These are phyloP conservation scores for Exophiala sp. DNA, from an alignment of 2,329 filamentous ascomycete genomes.

Conservation along the genomic window DNA sequence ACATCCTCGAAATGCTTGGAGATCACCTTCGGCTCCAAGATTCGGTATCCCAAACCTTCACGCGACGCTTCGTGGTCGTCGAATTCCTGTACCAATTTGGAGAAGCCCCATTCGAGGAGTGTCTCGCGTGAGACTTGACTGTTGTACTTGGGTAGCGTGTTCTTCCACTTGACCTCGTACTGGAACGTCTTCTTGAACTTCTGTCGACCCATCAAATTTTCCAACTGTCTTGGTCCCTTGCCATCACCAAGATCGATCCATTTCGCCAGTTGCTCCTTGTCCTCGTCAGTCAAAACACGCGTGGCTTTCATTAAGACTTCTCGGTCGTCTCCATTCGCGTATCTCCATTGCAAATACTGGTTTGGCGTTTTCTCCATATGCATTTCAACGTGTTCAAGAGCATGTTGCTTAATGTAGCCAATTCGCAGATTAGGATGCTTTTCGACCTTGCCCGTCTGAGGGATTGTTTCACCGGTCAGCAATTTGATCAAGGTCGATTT, in stretches of 20 bases:
- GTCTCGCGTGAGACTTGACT: conserved; percentile 90
- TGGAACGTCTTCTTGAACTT: conserved; percentile 88
- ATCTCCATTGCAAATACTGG: conserved; percentile 98
- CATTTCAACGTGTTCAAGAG: conserved; percentile 98
- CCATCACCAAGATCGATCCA: conserved; percentile 81
- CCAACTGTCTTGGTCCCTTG: conserved; percentile 71
- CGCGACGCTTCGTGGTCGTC: conserved; percentile 98
- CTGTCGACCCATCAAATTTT: conserved; percentile 88
- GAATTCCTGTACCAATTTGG: conserved; percentile 94
- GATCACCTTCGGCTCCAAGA: conserved; percentile 88
- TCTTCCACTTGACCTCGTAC: conserved; percentile 68
- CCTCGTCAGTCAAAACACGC: conserved; percentile 77
- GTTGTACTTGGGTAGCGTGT: conserved; percentile 88
- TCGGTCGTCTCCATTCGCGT: conserved; percentile 92
- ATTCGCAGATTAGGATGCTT: conserved; percentile 99
- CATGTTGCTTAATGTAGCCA: conserved; percentile 99
- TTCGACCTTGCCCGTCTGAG: conserved; percentile 80
- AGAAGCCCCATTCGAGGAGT: conserved; percentile 76
- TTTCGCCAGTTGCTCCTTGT: conserved; percentile 89
- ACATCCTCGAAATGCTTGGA: conserved; percentile 98
- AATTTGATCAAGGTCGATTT: conserved; percentile 99
- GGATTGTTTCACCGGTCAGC: conserved; percentile 86
- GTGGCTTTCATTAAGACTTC: conserved; percentile 98
- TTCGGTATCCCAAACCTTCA: conserved; percentile 93
- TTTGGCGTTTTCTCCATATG: conserved; percentile 98